Base-by-base conservation (phyloP, 345 rosid species). In the Corchorus capsularis region DNA sequence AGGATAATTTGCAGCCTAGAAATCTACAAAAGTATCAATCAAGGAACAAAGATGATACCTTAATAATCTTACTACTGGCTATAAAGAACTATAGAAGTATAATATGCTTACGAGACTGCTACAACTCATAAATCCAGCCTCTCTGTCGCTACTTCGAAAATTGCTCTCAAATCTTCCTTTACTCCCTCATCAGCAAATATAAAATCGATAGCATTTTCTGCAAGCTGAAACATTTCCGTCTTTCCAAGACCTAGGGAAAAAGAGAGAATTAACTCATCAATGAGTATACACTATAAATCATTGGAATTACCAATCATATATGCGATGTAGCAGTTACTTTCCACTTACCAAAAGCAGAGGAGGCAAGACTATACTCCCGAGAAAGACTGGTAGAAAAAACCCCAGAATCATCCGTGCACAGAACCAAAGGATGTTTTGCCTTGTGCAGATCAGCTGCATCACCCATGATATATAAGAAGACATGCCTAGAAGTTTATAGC, bases 401-500 rank as follows among this genome's bases (percentile, higher is more conserved):
- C 32, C 99, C 98, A 0, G 89, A 60, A 74, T 96, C 99, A 74
- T 96, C 99, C 0, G 99, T 96, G 85, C 99, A 93, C 75, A 93
- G 72, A 57, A 81, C 74, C 82, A 91, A 43, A 49, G 98, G 99
- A 83, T 96, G 99, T 13, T 88, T 87, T 67, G 86, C 86, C 2
- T 66, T 80, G 81, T 91, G 90, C 5, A 96, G 85, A 85, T 92
- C 87, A 89, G 71, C 99, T 96, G 80, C 82, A 78, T 22, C 49
- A 72, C 15, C 45, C 43, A 63, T 72, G 32, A 27, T 27, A 27
- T 27, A 63, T 54, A 52, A 37, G 64, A 53, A 52, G 10, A 72
- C 16, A 34, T 20, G 37, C 50, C 50, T 50, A 43, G 8, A 77
- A 64, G 52, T 45, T 60, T 13, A 2, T 17, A 14, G 27, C 22